Conservation (phyloP, 352 stramenopile species). For the Aphanomyces astaci region DNA sequence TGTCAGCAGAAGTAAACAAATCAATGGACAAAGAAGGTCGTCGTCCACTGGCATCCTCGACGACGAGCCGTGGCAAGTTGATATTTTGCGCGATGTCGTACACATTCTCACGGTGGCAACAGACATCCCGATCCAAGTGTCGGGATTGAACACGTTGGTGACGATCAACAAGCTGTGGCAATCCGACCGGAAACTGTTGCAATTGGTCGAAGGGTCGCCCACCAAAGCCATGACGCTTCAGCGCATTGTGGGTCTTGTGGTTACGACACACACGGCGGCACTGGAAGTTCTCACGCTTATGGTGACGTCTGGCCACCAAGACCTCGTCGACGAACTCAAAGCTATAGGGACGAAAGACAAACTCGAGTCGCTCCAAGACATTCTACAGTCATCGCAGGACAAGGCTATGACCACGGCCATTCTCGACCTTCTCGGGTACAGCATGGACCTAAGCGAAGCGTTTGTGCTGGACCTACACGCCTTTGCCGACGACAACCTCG, state of each 20-base stretch:
- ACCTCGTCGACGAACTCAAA: constrained; percentile 52
- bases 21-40: not conserved
- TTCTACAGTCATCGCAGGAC: constrained; percentile 37
- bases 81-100: not conserved
- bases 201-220: not conserved
- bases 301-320: constrained; percentile 39
- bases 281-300: constrained; percentile 50
- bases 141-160: not conserved
- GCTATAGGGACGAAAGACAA: constrained; percentile 34
- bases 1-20: too few species aligned
- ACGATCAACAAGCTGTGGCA: not conserved
- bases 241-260: not conserved
- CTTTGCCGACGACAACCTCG: constrained; percentile 25
- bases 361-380: constrained; percentile 54
- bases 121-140: not conserved
- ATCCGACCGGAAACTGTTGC: not conserved
- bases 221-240: not conserved
- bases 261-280: constrained; percentile 5
- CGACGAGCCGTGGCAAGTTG: not conserved
- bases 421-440: constrained; percentile 59
- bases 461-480: constrained; percentile 40
- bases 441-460: constrained; percentile 55
- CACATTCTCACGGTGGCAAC: not conserved
- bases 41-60: not conserved
- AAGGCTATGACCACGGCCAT: constrained; percentile 55